phyloP scores from a whole-genome alignment of 2,329 filamentous ascomycete genomes.

The Emmonsiellopsis sp. region DNA sequence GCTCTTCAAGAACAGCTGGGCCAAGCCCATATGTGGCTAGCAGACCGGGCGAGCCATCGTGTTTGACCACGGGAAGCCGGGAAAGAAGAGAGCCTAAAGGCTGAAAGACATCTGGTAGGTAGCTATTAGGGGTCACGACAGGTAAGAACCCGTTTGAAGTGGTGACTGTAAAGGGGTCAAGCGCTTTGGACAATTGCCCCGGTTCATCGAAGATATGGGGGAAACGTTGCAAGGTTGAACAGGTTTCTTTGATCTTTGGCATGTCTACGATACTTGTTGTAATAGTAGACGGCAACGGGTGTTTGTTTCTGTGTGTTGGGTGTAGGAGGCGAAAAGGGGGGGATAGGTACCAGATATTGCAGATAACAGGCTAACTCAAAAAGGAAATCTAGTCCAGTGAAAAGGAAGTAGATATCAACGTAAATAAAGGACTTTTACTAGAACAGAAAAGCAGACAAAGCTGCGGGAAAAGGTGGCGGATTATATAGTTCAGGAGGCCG shows the following conservation, averaged over 20 bases:
- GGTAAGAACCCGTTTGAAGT: slow-evolving; percentile 38
- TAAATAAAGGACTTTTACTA: neutral
- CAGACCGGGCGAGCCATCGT: slow-evolving; percentile 64
- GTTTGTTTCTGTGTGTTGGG: neutral
- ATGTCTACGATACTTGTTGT: slow-evolving; percentile 17
- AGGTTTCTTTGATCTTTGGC: slow-evolving; percentile 24
- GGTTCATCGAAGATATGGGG: slow-evolving; percentile 37
- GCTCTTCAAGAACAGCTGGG: slow-evolving; percentile 58
- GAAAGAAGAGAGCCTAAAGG: slow-evolving; percentile 61
- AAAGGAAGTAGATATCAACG: slow-evolving; percentile 8
- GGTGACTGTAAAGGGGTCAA: slow-evolving; percentile 41
- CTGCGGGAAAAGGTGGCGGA: slow-evolving; percentile 9
- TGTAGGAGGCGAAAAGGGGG: slow-evolving; percentile 1
- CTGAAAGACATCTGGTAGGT: slow-evolving; percentile 64
- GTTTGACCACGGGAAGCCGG: slow-evolving; percentile 69
- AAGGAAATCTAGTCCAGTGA: slow-evolving; percentile 2
- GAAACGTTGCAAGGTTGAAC: slow-evolving; percentile 31
- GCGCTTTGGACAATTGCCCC: slow-evolving; percentile 26
- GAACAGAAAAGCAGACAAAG: neutral
- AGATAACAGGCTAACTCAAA: neutral
- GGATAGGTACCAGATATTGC: neutral
- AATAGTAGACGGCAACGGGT: neutral
- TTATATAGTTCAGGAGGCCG: slow-evolving; percentile 37
- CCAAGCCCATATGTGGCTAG: slow-evolving; percentile 67
- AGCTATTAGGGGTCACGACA: slow-evolving; percentile 27